phyloP scores from a whole-genome alignment of 2,329 filamentous ascomycete species.

The Phyllosticta citribraziliensis region DNA sequence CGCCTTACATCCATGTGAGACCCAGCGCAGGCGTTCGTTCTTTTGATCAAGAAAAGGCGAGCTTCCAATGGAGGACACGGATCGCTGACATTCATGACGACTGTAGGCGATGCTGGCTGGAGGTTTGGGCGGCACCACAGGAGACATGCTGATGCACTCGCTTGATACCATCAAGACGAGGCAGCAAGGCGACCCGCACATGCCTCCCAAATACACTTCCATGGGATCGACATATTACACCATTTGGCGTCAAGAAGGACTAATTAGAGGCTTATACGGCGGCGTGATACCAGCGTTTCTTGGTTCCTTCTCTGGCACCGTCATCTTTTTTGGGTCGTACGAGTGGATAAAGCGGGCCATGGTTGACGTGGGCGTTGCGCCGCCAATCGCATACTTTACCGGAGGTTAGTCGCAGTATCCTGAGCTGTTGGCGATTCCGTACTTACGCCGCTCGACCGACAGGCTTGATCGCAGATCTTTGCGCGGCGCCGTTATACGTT shows the following conservation, averaged over 20 bases:
- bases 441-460: neutral
- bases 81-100: neutral
- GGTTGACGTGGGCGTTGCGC: slow-evolving; percentile 73
- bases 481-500: slow-evolving; percentile 87
- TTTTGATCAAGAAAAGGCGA: neutral
- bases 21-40: neutral
- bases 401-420: slow-evolving; percentile 49
- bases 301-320: slow-evolving; percentile 86
- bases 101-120: slow-evolving; percentile 85
- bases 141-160: slow-evolving; percentile 98
- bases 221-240: slow-evolving; percentile 85
- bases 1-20: slow-evolving; percentile 39
- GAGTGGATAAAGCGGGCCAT: slow-evolving; percentile 88
- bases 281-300: slow-evolving; percentile 87
- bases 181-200: slow-evolving; percentile 89
- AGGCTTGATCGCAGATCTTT: slow-evolving; percentile 91
- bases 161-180: slow-evolving; percentile 97
- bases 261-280: slow-evolving; percentile 77
- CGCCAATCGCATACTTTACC: slow-evolving; percentile 75
- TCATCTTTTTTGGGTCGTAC: slow-evolving; percentile 93
- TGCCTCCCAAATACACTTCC: slow-evolving; percentile 86
- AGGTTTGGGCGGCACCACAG: slow-evolving; percentile 82
- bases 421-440: neutral
- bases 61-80: neutral
- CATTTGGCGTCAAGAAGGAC: slow-evolving; percentile 85